Conservation (phyloP, 1,139 yeast species). For the Kodamaea ohmeri region DNA sequence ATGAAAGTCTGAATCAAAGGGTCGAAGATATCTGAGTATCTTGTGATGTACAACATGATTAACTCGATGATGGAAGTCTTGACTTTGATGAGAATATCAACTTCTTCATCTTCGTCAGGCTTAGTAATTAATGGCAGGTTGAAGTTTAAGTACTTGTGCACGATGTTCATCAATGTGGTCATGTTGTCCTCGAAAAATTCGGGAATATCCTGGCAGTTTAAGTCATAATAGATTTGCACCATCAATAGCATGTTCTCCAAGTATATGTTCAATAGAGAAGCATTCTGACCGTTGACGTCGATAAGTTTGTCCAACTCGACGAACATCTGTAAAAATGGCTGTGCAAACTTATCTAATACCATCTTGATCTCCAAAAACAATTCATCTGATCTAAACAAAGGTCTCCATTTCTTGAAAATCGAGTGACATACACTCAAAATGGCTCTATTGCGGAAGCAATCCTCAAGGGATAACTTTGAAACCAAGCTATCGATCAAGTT, state of each 20-base stretch:
- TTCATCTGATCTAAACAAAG: slow-evolving; percentile 87
- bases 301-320: slow-evolving; percentile 66
- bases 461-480: slow-evolving; percentile 55
- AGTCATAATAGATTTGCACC: slow-evolving; percentile 81
- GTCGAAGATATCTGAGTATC: slow-evolving; percentile 90
- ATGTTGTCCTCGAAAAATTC: slow-evolving; percentile 95
- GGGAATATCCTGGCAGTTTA: slow-evolving; percentile 96
- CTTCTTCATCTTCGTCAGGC: slow-evolving; percentile 64
- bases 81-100: slow-evolving; percentile 68
- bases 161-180: slow-evolving; percentile 69
- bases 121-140: slow-evolving; percentile 54
- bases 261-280: slow-evolving; percentile 49
- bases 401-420: slow-evolving; percentile 95
- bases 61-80: slow-evolving; percentile 85
- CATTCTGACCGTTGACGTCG: slow-evolving; percentile 31
- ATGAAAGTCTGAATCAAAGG: slow-evolving; percentile 75
- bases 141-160: slow-evolving; percentile 76
- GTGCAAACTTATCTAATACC: slow-evolving; percentile 82
- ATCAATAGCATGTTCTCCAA: slow-evolving; percentile 72
- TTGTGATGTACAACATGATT: slow-evolving; percentile 78
- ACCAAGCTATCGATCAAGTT: slow-evolving; percentile 75
- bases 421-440: slow-evolving; percentile 91
- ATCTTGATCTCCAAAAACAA: slow-evolving; percentile 82
- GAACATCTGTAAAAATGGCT: slow-evolving; percentile 71
- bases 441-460: slow-evolving; percentile 77